Evolutionary conservation across 768 basidiomycete species (phyloP).

Genomic region (Auricularia sp.): DNA sequence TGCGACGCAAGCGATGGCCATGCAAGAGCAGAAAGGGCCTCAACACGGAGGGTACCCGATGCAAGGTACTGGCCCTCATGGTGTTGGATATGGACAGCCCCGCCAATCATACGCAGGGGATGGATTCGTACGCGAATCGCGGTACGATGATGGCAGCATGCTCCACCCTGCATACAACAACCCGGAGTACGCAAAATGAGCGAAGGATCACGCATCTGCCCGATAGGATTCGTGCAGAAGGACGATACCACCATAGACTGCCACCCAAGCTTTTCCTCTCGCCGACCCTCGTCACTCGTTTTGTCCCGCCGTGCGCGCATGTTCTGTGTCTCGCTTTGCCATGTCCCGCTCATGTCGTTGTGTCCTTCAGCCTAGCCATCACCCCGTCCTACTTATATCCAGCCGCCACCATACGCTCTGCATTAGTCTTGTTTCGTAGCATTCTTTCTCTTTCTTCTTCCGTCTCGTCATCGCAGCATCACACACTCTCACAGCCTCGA

Average conservation of each 20-base stretch:
- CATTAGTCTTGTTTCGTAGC: conserved; percentile 1
- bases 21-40: conserved; percentile 3
- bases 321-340: background rate
- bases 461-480: background rate
- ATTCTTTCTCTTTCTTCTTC: background rate
- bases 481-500: background rate
- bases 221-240: background rate
- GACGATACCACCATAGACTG: background rate
- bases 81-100: background rate
- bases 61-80: background rate
- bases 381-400: background rate
- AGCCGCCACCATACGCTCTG: background rate
- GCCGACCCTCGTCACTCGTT: background rate
- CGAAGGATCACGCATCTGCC: background rate
- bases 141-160: conserved; percentile 1
- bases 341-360: background rate
- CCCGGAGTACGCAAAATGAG: background rate
- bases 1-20: conserved; percentile 56
- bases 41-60: background rate
- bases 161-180: conserved; percentile 1
- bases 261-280: background rate
- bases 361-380: background rate
- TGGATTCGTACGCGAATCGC: background rate
- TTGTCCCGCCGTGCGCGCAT: background rate
- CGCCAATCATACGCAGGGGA: background rate